These are phyloP conservation scores for Pulveroboletus sp. DNA, from an alignment of 768 basidiomycete genomes.

Conservation along the genomic window DNA sequence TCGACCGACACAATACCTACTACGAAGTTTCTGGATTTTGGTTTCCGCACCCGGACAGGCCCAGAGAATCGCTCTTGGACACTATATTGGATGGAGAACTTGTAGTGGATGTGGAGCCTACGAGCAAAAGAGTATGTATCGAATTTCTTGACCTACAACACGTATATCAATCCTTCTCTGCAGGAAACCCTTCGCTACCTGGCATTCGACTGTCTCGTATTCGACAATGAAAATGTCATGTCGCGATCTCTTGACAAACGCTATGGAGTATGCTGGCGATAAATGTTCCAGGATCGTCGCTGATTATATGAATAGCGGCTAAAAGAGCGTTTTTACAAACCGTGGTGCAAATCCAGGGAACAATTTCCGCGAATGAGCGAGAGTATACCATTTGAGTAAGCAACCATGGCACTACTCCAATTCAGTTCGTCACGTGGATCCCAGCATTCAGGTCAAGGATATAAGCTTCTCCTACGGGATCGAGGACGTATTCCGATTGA, in stretches of 20 bases:
- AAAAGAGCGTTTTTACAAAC: constrained; percentile 76
- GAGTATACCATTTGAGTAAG: constrained; percentile 80
- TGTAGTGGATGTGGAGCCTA: constrained; percentile 83
- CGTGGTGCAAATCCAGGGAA: constrained; percentile 65
- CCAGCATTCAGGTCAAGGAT: constrained; percentile 84
- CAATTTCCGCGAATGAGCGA: constrained; percentile 65
- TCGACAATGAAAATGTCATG: constrained; percentile 87
- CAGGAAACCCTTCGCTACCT: constrained; percentile 82
- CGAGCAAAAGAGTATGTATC: constrained; percentile 58
- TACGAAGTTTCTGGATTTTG: constrained; percentile 69
- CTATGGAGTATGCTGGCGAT: constrained; percentile 68
- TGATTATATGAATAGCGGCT: constrained; percentile 41
- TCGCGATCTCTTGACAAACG: constrained; percentile 74
- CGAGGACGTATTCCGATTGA: constrained; percentile 77
- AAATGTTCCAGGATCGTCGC: neutral
- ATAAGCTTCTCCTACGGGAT: constrained; percentile 86
- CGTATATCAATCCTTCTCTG: neutral
- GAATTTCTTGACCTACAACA: neutral
- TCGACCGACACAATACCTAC: constrained; percentile 92
- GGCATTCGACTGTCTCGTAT: constrained; percentile 90
- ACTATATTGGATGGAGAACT: constrained; percentile 93
- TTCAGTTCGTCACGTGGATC: constrained; percentile 5
- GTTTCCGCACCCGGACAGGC: constrained; percentile 86
- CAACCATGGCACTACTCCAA: constrained; percentile 7
- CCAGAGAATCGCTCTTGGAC: constrained; percentile 61